These are phyloP conservation scores for Metschnikowia peoriensis DNA, from an alignment of 805 yeast species.

Conservation along the genomic window DNA sequence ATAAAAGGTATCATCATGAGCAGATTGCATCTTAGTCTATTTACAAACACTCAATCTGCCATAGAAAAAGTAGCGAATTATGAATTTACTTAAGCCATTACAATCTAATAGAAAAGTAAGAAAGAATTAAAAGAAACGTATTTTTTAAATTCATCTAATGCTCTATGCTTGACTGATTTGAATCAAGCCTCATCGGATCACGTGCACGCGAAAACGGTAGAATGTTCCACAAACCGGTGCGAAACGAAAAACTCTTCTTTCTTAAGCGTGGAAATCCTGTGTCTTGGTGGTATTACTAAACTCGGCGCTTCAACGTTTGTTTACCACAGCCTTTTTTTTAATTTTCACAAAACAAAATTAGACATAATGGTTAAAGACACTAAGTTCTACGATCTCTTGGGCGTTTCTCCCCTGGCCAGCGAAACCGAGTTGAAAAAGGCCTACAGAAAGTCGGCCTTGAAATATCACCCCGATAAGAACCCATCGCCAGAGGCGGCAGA, in stretches of 20 bases:
- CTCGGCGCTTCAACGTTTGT: constrained; percentile 3
- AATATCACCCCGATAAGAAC: constrained; percentile 76
- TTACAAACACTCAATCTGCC: too few relatives aligned
- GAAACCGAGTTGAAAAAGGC: constrained; percentile 78
- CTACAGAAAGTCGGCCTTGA: constrained; percentile 76
- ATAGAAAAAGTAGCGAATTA: too few relatives aligned
- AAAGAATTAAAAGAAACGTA: too few relatives aligned
- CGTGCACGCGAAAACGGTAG: constrained; percentile 22
- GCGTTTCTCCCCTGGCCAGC: constrained; percentile 66
- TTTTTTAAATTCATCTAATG: too few relatives aligned
- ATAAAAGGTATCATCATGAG: too few relatives aligned
- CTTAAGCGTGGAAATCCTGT: constrained; percentile 7
- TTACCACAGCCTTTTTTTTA: constrained; percentile 5
- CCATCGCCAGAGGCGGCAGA: constrained; percentile 82
- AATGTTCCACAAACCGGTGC: constrained; percentile 19
- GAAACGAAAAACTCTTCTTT: constrained; percentile 19
- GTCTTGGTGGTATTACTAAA: constrained; percentile 1
- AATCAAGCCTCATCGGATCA: constrained; percentile 10
- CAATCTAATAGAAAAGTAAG: too few relatives aligned
- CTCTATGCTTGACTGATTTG: not conserved
- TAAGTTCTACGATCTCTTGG: constrained; percentile 69
- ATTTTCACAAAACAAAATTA: not conserved
- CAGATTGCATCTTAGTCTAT: too few relatives aligned
- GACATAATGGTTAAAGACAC: constrained; percentile 79
- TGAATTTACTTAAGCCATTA: too few relatives aligned